These are phyloP conservation scores for Iris macrosiphon DNA, from an alignment of 106 monocot species.

Conservation along the genomic window DNA sequence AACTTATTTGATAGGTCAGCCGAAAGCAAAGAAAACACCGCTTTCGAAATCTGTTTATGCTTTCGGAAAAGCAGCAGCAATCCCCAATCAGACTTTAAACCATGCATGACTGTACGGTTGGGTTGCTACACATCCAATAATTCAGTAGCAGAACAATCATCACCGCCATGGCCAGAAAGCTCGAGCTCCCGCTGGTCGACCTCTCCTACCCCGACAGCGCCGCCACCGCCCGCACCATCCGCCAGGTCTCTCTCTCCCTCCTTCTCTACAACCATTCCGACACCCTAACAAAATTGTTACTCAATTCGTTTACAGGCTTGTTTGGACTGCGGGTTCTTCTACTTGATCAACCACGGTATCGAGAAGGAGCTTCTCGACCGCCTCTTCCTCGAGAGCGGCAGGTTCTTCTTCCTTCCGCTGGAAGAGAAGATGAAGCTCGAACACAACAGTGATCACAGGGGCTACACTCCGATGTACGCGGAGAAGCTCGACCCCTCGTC, in stretches of 20 bases:
- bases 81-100: too few species aligned
- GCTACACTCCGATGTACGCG: constrained; percentile 58
- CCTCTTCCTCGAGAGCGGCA: constrained; percentile 59
- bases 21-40: too few species aligned
- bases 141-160: too few species aligned
- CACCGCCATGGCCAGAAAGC: constrained; percentile 5
- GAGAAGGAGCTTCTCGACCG: constrained; percentile 16
- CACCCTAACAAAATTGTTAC: neutral
- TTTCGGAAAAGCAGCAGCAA: too few species aligned
- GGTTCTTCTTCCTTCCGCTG: constrained; percentile 59
- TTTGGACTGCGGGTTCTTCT: constrained; percentile 90
- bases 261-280: neutral
- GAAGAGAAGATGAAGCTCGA: constrained; percentile 73
- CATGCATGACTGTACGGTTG: too few species aligned
- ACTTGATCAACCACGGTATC: constrained; percentile 83
- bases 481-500: constrained; percentile 70
- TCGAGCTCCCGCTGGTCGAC: constrained; percentile 59
- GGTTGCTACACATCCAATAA: too few species aligned
- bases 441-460: constrained; percentile 36
- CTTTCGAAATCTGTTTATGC: too few species aligned
- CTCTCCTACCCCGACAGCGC: constrained; percentile 45
- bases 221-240: constrained; percentile 44
- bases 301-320: constrained; percentile 50
- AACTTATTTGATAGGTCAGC: too few species aligned
- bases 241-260: constrained; percentile 25